Evolutionary conservation across 352 stramenopile genomes (phyloP), one percentile per base, ranked within the genome.

Genomic region (Phytopythium helicoides): DNA sequence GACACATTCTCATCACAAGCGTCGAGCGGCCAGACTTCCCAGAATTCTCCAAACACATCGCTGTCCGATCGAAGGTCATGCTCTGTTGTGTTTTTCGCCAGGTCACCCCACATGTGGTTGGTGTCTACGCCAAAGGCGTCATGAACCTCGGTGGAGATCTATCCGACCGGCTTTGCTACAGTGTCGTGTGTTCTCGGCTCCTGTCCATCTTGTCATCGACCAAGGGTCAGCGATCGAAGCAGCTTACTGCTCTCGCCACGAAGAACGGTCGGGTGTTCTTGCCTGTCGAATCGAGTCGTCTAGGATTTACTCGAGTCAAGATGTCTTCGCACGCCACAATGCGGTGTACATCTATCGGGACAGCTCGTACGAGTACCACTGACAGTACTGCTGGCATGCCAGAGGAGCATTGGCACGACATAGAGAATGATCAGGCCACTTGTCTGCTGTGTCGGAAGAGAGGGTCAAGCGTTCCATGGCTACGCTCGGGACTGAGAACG

Each of bases 81-180:
- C 50, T 84, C 31, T 84, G 73, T 51, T 80, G 70, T 47, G 84
- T 87, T 47, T 81, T 77, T 40, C 71, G 77, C 0, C 72, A 88
- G 42, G 25, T 74, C 22, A 47, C 58, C 6, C 62, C 72, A 0
- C 62, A 62, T 25, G 45, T 62, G 3, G 73, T 88, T 12, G 48
- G 61, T 15, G 65, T 75, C 44, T 88, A 82, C 45, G 66, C 64
- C 40, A 86, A 82, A 28, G 76, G 76, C 9, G 69, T 81, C 54
- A 70, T 84, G 38, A 63, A 86, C 52, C 51, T 84, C 6, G 64
- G 68, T 4, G 76, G 72, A 2, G 61, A 78, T 9, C 56, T 82
- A 3, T 56, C 71, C 0, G 57, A 73, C 3, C 64, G 77, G 14
- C 49, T 85, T 3, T 60, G 73, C 16, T 78, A 69, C 61, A 76